phyloP scores from a whole-genome alignment of 345 rosid genomes.

The Euphorbia peplus region DNA sequence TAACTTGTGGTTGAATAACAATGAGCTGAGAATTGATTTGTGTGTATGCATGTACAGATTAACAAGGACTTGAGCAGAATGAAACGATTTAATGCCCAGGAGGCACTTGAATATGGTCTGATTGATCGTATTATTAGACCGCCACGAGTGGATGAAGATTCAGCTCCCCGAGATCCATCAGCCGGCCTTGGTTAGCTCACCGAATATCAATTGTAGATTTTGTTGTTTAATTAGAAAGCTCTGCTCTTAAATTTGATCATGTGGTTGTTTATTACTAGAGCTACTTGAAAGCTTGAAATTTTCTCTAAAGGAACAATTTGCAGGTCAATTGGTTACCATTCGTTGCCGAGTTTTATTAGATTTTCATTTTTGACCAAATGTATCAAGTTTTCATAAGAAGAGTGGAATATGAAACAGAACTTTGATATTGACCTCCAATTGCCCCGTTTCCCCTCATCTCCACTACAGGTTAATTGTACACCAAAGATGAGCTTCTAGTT shows the following conservation, averaged over 20 bases:
- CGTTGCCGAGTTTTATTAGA: too few species aligned
- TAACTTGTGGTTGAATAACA: background rate
- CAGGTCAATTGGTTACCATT: background rate
- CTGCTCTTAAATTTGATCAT: slow-evolving; percentile 9
- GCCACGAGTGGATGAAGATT: slow-evolving; percentile 51
- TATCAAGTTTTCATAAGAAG: too few species aligned
- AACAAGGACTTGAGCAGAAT: slow-evolving; percentile 54
- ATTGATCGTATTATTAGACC: slow-evolving; percentile 73
- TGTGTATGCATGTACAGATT: slow-evolving; percentile 41
- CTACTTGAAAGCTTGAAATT: background rate
- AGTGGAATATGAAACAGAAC: too few species aligned
- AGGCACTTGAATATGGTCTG: slow-evolving; percentile 80
- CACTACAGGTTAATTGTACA: too few species aligned
- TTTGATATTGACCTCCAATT: too few species aligned
- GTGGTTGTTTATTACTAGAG: background rate
- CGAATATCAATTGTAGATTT: slow-evolving; percentile 2
- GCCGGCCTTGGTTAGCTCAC: slow-evolving; percentile 52
- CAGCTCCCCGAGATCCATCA: slow-evolving; percentile 44
- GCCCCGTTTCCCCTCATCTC: too few species aligned
- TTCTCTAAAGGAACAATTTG: background rate
- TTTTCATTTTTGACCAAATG: too few species aligned
- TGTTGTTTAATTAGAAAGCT: background rate
- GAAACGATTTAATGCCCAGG: slow-evolving; percentile 64
- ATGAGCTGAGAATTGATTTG: background rate
- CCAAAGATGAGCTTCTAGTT: too few species aligned